These are phyloP conservation scores for Xylariaceae sp. DNA, from an alignment of 2,329 filamentous ascomycete genomes.

Conservation along the genomic window DNA sequence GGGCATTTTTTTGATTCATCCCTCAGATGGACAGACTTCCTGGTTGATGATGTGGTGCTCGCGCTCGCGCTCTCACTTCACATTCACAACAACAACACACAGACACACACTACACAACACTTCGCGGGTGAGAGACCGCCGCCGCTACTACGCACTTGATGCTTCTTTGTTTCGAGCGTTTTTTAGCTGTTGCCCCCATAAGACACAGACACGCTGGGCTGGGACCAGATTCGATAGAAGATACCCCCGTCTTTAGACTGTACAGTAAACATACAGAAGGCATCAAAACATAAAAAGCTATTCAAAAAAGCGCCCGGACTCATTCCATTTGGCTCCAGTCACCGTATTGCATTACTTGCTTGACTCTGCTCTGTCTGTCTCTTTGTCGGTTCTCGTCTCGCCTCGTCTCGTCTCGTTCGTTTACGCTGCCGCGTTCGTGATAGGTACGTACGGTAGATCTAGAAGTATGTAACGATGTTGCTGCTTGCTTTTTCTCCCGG, in stretches of 20 bases:
- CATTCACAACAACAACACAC: neutral
- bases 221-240: conserved; percentile 35
- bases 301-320: conserved; percentile 6
- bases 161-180: conserved; percentile 22
- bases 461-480: too few relatives aligned
- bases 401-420: neutral
- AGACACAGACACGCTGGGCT: conserved; percentile 28
- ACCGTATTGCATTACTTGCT: neutral
- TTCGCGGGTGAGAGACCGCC: too few relatives aligned
- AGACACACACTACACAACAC: neutral
- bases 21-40: neutral
- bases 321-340: neutral
- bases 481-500: neutral
- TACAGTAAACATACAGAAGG: conserved; percentile 31
- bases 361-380: too few relatives aligned
- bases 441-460: neutral
- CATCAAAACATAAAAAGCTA: conserved; percentile 32
- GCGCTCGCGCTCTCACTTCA: neutral
- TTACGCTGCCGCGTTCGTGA: neutral
- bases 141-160: neutral
- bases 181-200: conserved; percentile 6
- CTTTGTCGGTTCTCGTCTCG: too few relatives aligned
- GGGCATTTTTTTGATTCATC: conserved; percentile 5
- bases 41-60: neutral
- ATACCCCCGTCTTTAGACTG: conserved; percentile 36